Evolutionary conservation across 352 stramenopile species (phyloP), one percentile per base, ranked within the genome.

Genomic region (Globisporangium takayamanum): DNA sequence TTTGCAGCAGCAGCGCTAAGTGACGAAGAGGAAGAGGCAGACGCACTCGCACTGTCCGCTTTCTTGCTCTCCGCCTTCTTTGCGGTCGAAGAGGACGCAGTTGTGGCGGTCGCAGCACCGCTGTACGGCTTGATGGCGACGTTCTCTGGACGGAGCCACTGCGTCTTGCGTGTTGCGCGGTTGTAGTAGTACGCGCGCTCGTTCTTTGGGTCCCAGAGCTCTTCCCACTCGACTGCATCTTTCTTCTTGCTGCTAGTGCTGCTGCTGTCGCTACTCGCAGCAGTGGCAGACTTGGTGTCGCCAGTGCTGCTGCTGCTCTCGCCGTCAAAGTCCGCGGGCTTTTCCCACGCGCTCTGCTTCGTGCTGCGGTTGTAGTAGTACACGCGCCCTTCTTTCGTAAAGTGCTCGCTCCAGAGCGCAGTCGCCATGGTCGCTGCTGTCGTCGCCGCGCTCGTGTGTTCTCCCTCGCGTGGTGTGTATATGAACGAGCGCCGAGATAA

Each of bases 301-400:
- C 20, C 20, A 4, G 1, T 10, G 67, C 37, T 16, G 48, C 50
- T 0, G 61, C 14, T 45, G 59, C 46, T 11, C 41, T 88, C 77
- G 41, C 68, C 73, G 63, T 92, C 81, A 64, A 91, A 92, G 66
- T 91, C 78, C 22, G 64, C 64, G 22, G 86, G 86, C 53, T 88
- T 87, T 57, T 94, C 84, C 86, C 86, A 95, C 61, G 82, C 78
- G 73, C 85, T 95, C 66, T 93, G 78, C 75, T 93, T 92, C 11
- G 84, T 93, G 55, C 59, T 74, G 60, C 80, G 80, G 70, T 95
- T 95, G 77, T 95, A 93, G 72, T 94, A 95, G 67, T 95, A 95
- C 57, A 78, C 78, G 18, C 80, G 76, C 26, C 86, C 86, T 46
- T 95, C 86, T 64, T 94, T 92, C 28, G 84, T 94, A 63, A 83